Conservation (phyloP, 805 yeast species). For the Hanseniaspora valbyensis region DNA sequence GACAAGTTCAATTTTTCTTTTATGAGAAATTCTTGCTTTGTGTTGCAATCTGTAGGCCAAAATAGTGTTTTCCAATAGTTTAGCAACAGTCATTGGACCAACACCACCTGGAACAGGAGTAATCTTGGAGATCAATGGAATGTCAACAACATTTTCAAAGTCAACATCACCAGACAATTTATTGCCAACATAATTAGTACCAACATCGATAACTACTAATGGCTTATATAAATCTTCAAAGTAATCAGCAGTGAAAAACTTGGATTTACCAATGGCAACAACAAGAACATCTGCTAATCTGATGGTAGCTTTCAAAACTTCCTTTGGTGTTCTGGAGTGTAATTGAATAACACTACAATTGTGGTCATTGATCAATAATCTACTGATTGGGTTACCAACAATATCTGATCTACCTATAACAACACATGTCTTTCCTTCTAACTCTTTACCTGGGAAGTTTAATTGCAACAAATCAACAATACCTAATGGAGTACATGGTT, state of each 20-base stretch:
- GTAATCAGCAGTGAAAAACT: conserved; percentile 66
- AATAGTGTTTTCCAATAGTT: conserved; percentile 61
- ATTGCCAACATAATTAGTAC: conserved; percentile 67
- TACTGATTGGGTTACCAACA: conserved; percentile 89
- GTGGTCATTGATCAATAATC: conserved; percentile 61
- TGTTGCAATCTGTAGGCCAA: conserved; percentile 39
- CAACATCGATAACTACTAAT: conserved; percentile 69
- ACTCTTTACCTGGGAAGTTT: conserved; percentile 40
- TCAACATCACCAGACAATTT: conserved; percentile 73
- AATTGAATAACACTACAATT: conserved; percentile 74
- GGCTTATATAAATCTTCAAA: conserved; percentile 39
- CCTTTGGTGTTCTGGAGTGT: conserved; percentile 59
- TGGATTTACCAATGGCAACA: conserved; percentile 65
- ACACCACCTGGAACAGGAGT: conserved; percentile 93
- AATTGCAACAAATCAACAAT: conserved; percentile 67
- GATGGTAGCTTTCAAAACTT: conserved; percentile 41
- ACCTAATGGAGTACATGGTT: conserved; percentile 95
- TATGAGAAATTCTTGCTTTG: conserved; percentile 18
- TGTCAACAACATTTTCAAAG: conserved; percentile 37
- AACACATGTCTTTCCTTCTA: conserved; percentile 76
- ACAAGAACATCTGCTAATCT: conserved; percentile 73
- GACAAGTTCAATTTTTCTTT: conserved; percentile 36
- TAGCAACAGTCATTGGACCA: conserved; percentile 86
- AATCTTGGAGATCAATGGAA: conserved; percentile 34
- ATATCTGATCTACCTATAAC: conserved; percentile 93